These are phyloP conservation scores for Blastobotrys attinorum DNA, from an alignment of 805 yeast genomes.

Conservation along the genomic window DNA sequence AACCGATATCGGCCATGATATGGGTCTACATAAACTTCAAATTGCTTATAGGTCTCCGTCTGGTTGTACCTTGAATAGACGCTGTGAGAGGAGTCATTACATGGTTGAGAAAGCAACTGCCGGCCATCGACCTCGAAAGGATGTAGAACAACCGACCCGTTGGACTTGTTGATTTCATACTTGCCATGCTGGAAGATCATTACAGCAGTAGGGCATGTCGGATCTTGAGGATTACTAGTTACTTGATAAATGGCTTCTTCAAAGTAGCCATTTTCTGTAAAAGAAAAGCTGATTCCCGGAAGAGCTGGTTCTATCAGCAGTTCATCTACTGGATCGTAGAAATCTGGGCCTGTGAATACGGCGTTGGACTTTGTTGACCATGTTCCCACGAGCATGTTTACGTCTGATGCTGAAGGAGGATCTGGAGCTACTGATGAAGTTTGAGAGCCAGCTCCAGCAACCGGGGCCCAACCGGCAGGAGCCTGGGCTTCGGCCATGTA, in stretches of 20 bases:
- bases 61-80: conserved; percentile 66
- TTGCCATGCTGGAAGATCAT: conserved; percentile 86
- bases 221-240: conserved; percentile 39
- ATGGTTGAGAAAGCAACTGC: conserved; percentile 82
- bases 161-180: conserved; percentile 43
- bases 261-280: conserved; percentile 84
- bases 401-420: conserved; percentile 3
- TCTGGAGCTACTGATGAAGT: too few species aligned
- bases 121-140: conserved; percentile 90
- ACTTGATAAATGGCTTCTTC: conserved; percentile 88
- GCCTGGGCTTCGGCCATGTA: too few species aligned
- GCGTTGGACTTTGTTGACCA: conserved; percentile 93
- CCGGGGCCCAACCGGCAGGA: too few species aligned
- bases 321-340: conserved; percentile 94
- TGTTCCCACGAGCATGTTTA: conserved; percentile 57
- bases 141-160: conserved; percentile 60
- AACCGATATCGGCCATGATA: conserved; percentile 81
- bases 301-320: conserved; percentile 88
- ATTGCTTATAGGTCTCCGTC: conserved; percentile 50
- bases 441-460: too few species aligned
- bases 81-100: conserved; percentile 45
- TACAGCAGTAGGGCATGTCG: conserved; percentile 76
- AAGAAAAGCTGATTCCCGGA: conserved; percentile 90
- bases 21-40: conserved; percentile 53
- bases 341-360: conserved; percentile 93